These are phyloP conservation scores for Dactylellina leptospora DNA, from an alignment of 2,329 filamentous ascomycete genomes.

Conservation along the genomic window DNA sequence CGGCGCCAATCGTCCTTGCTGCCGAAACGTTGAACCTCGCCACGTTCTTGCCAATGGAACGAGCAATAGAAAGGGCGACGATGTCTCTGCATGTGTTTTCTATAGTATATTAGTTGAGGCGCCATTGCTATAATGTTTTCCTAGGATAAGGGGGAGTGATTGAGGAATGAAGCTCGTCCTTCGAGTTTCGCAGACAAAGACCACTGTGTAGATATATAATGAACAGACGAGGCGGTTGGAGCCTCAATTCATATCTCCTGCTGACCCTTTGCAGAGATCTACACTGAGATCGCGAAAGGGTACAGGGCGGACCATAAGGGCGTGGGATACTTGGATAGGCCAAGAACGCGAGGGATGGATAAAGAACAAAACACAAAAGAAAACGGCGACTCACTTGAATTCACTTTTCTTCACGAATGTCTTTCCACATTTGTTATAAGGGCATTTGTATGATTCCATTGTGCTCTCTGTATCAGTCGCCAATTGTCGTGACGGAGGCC, in stretches of 20 bases:
- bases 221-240: not conserved
- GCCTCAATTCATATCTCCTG: no score
- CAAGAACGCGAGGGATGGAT: not conserved
- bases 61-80: constrained; percentile 84
- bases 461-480: constrained; percentile 17
- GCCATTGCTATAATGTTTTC: not conserved
- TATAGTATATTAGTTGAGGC: constrained; percentile 59
- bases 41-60: constrained; percentile 65
- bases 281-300: no score
- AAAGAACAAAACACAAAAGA: not conserved
- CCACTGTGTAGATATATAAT: not conserved
- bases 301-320: not conserved
- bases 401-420: constrained; percentile 31
- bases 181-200: no score
- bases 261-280: no score
- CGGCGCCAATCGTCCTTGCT: constrained; percentile 95
- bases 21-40: constrained; percentile 76
- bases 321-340: not conserved
- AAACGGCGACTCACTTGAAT: constrained; percentile 32
- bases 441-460: constrained; percentile 19
- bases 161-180: not conserved
- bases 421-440: constrained; percentile 26
- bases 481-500: constrained; percentile 14
- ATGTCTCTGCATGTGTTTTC: constrained; percentile 86
- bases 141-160: not conserved